phyloP scores from a whole-genome alignment of 805 yeast species.

The Deakozyma indianensis region DNA sequence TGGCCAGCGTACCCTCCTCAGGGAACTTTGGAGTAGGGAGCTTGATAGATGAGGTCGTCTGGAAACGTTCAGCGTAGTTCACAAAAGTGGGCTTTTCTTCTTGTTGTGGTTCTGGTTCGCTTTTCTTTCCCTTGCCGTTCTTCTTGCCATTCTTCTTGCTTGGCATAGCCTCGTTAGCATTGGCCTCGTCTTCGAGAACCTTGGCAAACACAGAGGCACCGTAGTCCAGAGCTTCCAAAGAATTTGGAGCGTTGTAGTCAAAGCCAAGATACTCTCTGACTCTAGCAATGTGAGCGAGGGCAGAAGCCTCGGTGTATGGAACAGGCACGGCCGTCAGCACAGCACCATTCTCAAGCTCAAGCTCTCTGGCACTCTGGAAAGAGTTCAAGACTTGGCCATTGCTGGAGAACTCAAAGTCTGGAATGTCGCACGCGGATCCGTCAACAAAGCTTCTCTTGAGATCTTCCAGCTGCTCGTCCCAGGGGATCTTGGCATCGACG shows the following conservation, averaged over 20 bases:
- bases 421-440: background rate
- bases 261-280: constrained; percentile 48
- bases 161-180: constrained; percentile 7
- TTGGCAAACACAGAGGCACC: constrained; percentile 38
- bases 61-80: background rate
- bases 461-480: background rate
- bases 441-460: background rate
- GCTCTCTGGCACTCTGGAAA: constrained; percentile 17
- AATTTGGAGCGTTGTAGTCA: constrained; percentile 24
- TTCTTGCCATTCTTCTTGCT: constrained; percentile 9
- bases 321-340: constrained; percentile 33
- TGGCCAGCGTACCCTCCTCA: background rate
- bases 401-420: background rate
- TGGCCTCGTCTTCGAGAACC: constrained; percentile 15
- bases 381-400: constrained; percentile 25
- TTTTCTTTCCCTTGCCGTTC: constrained; percentile 4
- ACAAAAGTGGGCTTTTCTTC: constrained; percentile 10
- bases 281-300: constrained; percentile 46
- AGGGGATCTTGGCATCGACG: background rate
- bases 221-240: constrained; percentile 23
- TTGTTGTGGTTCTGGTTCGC: constrained; percentile 7
- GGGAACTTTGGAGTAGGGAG: background rate
- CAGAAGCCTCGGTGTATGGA: constrained; percentile 45
- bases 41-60: background rate
- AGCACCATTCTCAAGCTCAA: constrained; percentile 23